These are phyloP conservation scores for Ziziphus jujuba DNA, from an alignment of 306 rosid genomes.

Conservation along the genomic window DNA sequence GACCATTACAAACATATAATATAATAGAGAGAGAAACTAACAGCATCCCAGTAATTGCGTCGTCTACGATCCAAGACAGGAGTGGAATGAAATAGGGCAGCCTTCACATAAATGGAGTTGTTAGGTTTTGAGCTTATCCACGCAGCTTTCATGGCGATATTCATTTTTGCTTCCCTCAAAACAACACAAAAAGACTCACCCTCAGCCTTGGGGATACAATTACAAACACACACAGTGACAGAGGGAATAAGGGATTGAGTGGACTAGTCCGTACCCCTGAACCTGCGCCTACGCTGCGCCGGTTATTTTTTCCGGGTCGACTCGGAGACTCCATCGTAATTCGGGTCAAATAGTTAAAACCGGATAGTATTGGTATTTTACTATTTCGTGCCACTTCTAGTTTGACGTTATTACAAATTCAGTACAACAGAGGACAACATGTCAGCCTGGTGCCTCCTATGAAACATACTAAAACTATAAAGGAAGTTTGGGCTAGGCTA, in stretches of 20 bases:
- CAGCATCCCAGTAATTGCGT: constrained; percentile 55
- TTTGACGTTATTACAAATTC: no score
- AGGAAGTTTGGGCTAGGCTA: no score
- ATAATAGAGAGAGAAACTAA: constrained; percentile 37
- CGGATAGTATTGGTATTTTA: no score
- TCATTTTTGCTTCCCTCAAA: constrained; percentile 38
- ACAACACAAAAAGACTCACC: neutral
- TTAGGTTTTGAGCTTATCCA: constrained; percentile 38
- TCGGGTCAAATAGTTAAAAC: no score
- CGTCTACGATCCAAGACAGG: constrained; percentile 66
- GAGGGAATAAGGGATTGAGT: neutral
- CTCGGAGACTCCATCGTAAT: no score
- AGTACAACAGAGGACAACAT: no score
- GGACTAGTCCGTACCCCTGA: constrained; percentile 16
- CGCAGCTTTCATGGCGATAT: constrained; percentile 48
- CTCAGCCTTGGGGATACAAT: no score
- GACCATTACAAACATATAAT: neutral
- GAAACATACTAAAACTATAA: no score
- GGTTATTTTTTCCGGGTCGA: neutral
- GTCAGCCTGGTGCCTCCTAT: no score
- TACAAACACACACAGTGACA: neutral
- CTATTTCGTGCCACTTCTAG: no score
- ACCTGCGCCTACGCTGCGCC: constrained; percentile 25
- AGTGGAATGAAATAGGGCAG: constrained; percentile 76
- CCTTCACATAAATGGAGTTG: constrained; percentile 31